Evolutionary conservation across 2,329 filamentous ascomycete genomes (phyloP).

Genomic region (Pseudogymnoascus sp.): DNA sequence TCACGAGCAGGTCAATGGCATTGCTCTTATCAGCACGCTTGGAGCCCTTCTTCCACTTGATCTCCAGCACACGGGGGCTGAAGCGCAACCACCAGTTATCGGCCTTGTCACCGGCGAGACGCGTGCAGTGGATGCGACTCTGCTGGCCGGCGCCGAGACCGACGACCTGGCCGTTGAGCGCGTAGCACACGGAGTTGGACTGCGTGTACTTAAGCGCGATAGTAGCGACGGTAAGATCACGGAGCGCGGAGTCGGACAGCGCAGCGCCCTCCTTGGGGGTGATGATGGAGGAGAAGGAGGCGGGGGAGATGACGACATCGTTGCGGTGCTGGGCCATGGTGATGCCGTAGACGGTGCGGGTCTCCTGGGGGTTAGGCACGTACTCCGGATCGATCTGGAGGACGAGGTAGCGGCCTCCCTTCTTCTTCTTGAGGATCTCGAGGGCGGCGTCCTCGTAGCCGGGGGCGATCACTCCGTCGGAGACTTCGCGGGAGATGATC

Average conservation of each 20-base stretch:
- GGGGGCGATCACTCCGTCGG: conserved; percentile 90
- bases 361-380: conserved; percentile 66
- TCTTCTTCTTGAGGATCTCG: conserved; percentile 93
- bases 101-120: conserved; percentile 93
- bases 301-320: conserved; percentile 76
- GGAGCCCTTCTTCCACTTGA: conserved; percentile 96
- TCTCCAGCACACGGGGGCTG: conserved; percentile 76
- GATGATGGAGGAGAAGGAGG: conserved; percentile 78
- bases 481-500: conserved; percentile 97
- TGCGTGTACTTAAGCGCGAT: conserved; percentile 98
- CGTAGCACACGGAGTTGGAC: conserved; percentile 98
- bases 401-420: conserved; percentile 93
- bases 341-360: conserved; percentile 83
- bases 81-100: conserved; percentile 99
- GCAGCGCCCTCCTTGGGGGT: conserved; percentile 70
- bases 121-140: conserved; percentile 96
- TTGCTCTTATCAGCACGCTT: conserved; percentile 98
- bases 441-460: conserved; percentile 79
- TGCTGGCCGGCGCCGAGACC: conserved; percentile 95
- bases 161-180: conserved; percentile 85
- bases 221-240: conserved; percentile 89
- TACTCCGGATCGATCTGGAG: conserved; percentile 90
- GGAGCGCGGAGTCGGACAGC: conserved; percentile 73
- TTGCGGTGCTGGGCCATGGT: conserved; percentile 87
- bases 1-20: conserved; percentile 90